These are phyloP conservation scores for Hippophae tibetana DNA, from an alignment of 306 rosid species.

Conservation along the genomic window DNA sequence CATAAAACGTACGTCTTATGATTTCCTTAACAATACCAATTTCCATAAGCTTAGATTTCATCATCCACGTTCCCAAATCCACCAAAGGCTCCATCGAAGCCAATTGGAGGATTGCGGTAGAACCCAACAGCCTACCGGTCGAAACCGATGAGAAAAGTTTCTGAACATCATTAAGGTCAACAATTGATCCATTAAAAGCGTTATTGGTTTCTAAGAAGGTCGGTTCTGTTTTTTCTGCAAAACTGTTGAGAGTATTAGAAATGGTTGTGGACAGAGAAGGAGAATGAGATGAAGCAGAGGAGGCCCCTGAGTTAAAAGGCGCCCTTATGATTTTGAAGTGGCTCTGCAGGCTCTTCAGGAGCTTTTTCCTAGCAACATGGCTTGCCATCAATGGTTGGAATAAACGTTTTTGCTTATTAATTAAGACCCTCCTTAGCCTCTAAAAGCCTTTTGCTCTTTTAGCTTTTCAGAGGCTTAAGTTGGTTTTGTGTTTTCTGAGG, in stretches of 20 bases:
- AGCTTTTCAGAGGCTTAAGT: neutral
- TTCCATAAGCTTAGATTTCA: slow-evolving; percentile 59
- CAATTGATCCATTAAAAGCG: slow-evolving; percentile 18
- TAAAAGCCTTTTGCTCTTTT: neutral
- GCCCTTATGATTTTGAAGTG: slow-evolving; percentile 21
- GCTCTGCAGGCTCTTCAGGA: slow-evolving; percentile 35
- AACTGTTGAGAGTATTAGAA: neutral
- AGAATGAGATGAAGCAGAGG: slow-evolving; percentile 22
- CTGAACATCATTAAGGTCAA: slow-evolving; percentile 29
- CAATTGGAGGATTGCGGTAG: slow-evolving; percentile 59
- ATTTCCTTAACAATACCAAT: slow-evolving; percentile 4
- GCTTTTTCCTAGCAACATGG: slow-evolving; percentile 17
- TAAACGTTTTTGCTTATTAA: neutral
- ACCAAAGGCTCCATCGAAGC: slow-evolving; percentile 66
- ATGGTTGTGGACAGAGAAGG: slow-evolving; percentile 21
- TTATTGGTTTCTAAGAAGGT: slow-evolving; percentile 2
- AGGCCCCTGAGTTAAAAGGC: slow-evolving; percentile 27
- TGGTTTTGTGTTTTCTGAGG: neutral
- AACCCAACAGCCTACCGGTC: slow-evolving; percentile 36
- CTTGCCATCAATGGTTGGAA: slow-evolving; percentile 22
- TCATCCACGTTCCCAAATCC: slow-evolving; percentile 65
- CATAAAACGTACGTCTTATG: slow-evolving; percentile 35
- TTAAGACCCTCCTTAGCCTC: neutral
- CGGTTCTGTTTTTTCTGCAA: neutral
- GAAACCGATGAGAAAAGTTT: slow-evolving; percentile 44